These are phyloP conservation scores for Pluteus cervinus DNA, from an alignment of 768 basidiomycete species.

Conservation along the genomic window DNA sequence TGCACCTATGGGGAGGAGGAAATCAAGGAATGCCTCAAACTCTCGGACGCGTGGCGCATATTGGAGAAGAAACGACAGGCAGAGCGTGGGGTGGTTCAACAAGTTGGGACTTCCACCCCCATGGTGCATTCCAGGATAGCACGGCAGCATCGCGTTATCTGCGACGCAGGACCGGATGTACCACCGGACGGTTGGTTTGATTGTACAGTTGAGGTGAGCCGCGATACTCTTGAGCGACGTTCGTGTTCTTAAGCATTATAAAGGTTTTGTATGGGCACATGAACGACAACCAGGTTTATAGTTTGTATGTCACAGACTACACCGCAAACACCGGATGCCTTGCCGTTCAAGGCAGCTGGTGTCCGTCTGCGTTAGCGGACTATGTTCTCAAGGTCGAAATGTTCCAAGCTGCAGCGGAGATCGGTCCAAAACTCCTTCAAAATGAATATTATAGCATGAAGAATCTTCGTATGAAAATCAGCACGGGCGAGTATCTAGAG, in stretches of 20 bases:
- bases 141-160: slow-evolving; percentile 42
- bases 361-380: slow-evolving; percentile 36
- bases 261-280: slow-evolving; percentile 44
- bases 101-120: slow-evolving; percentile 1
- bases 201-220: slow-evolving; percentile 54
- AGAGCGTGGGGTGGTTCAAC: slow-evolving; percentile 2
- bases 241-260: background rate
- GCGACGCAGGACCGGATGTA: slow-evolving; percentile 40
- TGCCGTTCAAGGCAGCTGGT: slow-evolving; percentile 37
- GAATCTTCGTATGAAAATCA: slow-evolving; percentile 43
- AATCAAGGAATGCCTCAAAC: slow-evolving; percentile 33
- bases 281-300: slow-evolving; percentile 32
- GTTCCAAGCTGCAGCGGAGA: slow-evolving; percentile 45
- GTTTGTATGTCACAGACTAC: slow-evolving; percentile 64
- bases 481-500: slow-evolving; percentile 37
- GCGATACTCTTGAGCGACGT: background rate
- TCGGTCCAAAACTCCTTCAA: slow-evolving; percentile 36
- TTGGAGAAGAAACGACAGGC: slow-evolving; percentile 16
- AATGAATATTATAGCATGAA: slow-evolving; percentile 48
- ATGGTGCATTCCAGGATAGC: slow-evolving; percentile 5
- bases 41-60: slow-evolving; percentile 49
- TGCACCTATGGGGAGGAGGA: slow-evolving; percentile 33
- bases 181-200: slow-evolving; percentile 50
- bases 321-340: slow-evolving; percentile 33
- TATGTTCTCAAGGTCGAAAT: slow-evolving; percentile 49